These are phyloP conservation scores for Colletotrichum sp. DNA, from an alignment of 2,329 filamentous ascomycete species.

Conservation along the genomic window DNA sequence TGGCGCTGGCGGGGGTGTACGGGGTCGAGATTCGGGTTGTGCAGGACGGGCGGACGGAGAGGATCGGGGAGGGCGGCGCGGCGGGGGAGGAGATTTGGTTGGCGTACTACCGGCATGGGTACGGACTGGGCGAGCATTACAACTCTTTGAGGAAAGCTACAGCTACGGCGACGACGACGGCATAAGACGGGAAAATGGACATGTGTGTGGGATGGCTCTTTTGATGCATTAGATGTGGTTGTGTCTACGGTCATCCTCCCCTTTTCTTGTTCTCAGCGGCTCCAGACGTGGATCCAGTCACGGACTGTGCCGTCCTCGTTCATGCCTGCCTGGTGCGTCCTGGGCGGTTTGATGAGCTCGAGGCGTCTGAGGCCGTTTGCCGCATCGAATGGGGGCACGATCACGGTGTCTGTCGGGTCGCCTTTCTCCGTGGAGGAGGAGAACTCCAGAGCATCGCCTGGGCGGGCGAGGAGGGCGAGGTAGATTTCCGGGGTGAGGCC, in stretches of 20 bases:
- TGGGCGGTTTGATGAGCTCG: conserved; percentile 53
- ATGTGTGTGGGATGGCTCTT: neutral
- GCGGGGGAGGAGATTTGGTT: conserved; percentile 71
- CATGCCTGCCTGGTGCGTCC: conserved; percentile 54
- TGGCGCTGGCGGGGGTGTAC: conserved; percentile 83
- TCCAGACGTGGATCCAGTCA: conserved; percentile 63
- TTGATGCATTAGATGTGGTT: neutral
- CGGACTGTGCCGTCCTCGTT: conserved; percentile 48
- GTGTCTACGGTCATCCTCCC: neutral
- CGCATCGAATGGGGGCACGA: conserved; percentile 46
- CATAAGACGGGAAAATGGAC: too few species aligned
- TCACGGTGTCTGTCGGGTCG: conserved; percentile 35
- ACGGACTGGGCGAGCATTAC: conserved; percentile 95
- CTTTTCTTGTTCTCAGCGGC: conserved; percentile 30
- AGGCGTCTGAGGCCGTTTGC: conserved; percentile 46
- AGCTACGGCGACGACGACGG: conserved; percentile 32
- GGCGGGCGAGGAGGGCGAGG: conserved; percentile 71
- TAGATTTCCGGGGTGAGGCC: conserved; percentile 73
- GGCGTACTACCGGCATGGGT: conserved; percentile 93
- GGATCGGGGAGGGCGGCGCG: conserved; percentile 63
- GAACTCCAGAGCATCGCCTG: conserved; percentile 72
- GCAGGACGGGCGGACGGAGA: conserved; percentile 82
- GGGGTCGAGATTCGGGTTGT: conserved; percentile 82
- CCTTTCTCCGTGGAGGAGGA: neutral
- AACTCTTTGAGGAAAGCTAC: conserved; percentile 75